phyloP scores from a whole-genome alignment of 2,329 filamentous ascomycete species.

The Aureobasidium sp. region DNA sequence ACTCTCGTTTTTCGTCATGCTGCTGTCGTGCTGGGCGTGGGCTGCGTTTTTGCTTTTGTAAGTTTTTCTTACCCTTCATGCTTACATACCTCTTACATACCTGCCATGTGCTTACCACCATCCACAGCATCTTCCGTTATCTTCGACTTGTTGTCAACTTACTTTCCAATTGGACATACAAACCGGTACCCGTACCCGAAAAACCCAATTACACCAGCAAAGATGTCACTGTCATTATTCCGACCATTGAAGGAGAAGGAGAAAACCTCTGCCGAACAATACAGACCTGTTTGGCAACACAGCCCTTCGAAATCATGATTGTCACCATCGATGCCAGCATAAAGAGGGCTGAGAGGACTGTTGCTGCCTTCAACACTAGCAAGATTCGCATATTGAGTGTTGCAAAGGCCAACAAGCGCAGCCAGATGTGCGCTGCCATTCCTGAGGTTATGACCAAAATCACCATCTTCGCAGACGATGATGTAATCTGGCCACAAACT shows the following conservation, averaged over 20 bases:
- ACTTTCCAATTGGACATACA: constrained; percentile 78
- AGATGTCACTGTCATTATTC: constrained; percentile 91
- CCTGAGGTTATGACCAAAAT: constrained; percentile 75
- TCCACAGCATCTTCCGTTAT: constrained; percentile 73
- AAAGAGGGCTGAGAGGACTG: constrained; percentile 41
- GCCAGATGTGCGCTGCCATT: constrained; percentile 86
- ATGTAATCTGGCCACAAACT: constrained; percentile 83
- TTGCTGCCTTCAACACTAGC: constrained; percentile 49
- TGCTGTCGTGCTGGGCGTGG: constrained; percentile 14
- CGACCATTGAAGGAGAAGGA: constrained; percentile 81
- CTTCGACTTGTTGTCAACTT: constrained; percentile 76
- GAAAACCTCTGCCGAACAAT: constrained; percentile 77
- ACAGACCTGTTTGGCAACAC: constrained; percentile 63
- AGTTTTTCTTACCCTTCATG: not conserved
- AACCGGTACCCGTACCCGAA: constrained; percentile 71
- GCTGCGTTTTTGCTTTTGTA: constrained; percentile 17
- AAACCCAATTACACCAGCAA: constrained; percentile 70
- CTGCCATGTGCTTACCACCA: constrained; percentile 1
- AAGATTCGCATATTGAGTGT: constrained; percentile 68
- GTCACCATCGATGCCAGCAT: constrained; percentile 80
- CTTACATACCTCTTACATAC: not conserved
- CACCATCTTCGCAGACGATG: constrained; percentile 90
- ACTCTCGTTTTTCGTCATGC: constrained; percentile 15
- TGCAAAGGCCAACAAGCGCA: constrained; percentile 85
- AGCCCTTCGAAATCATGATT: constrained; percentile 66